Conservation (phyloP, 2,329 filamentous ascomycete genomes). For the Aspergillus unguis region DNA sequence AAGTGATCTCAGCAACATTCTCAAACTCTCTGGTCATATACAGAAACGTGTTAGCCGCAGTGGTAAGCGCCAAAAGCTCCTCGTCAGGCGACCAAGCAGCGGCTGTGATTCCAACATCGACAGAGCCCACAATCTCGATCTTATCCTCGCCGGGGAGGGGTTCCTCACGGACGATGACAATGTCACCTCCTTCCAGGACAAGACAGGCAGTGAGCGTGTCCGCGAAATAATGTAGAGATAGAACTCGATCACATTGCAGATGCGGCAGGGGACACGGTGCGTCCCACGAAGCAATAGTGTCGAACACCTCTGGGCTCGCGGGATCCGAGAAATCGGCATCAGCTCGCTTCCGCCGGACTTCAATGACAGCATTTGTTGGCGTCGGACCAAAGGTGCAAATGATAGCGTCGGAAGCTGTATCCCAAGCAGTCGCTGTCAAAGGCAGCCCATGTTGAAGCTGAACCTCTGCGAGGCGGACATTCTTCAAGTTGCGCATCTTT, state of each 20-base stretch:
- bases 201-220: constrained; percentile 76
- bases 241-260: constrained; percentile 68
- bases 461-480: constrained; percentile 67
- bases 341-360: constrained; percentile 57
- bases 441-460: constrained; percentile 57
- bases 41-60: constrained; percentile 72
- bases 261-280: constrained; percentile 76
- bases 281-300: constrained; percentile 79
- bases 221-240: constrained; percentile 79
- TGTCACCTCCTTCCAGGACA: constrained; percentile 85
- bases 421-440: constrained; percentile 80
- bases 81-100: constrained; percentile 95
- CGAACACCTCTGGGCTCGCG: constrained; percentile 39
- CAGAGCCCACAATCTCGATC: constrained; percentile 92
- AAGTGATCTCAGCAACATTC: constrained; percentile 68
- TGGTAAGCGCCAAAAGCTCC: constrained; percentile 80
- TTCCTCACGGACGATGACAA: constrained; percentile 77
- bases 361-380: constrained; percentile 65
- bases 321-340: constrained; percentile 39
- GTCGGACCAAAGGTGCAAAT: constrained; percentile 83
- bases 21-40: constrained; percentile 95
- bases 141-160: constrained; percentile 65
- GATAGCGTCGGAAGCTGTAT: constrained; percentile 70
- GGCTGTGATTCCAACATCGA: constrained; percentile 85
- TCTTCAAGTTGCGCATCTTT: constrained; percentile 83